Conservation (phyloP, 306 rosid species). For the Rosa chinensis region DNA sequence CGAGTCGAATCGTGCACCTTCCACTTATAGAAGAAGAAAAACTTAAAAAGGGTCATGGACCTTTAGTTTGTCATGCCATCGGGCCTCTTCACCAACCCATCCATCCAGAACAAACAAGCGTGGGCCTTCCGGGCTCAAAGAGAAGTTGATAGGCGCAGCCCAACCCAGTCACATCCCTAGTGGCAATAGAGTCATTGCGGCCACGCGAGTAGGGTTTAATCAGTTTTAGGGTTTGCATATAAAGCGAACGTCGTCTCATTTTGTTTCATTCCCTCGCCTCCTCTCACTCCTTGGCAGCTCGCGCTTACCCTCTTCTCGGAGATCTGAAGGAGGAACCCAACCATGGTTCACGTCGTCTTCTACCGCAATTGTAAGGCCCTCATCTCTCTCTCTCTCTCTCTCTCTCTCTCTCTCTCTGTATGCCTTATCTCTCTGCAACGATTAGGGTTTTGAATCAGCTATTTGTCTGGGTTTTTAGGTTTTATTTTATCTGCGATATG, state of each 20-base stretch:
- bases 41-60: too few relatives aligned
- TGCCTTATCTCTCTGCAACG: not conserved
- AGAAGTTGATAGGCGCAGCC: not conserved
- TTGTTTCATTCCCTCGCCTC: not conserved
- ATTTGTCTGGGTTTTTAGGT: not conserved
- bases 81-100: too few relatives aligned
- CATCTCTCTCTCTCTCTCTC: too few relatives aligned
- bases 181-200: conserved; percentile 15
- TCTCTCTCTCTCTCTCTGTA: too few relatives aligned
- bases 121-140: not conserved
- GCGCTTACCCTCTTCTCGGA: not conserved
- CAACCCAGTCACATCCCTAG: not conserved
- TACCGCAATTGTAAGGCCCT: conserved; percentile 34
- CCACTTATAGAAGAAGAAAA: too few relatives aligned
- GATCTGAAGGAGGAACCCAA: conserved; percentile 12
- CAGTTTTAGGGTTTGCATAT: conserved; percentile 23
- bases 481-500: not conserved
- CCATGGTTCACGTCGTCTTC: conserved; percentile 38
- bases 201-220: conserved; percentile 11
- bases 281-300: not conserved
- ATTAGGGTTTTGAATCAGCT: not conserved
- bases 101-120: too few relatives aligned
- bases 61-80: too few relatives aligned
- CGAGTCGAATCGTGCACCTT: too few relatives aligned
- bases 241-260: not conserved